Percentiles rank a stretch among this genome's conserved stretches.
phyloP scores from a whole-genome alignment of 129 eudicot genomes.

The Flaveria ramosissima region DNA sequence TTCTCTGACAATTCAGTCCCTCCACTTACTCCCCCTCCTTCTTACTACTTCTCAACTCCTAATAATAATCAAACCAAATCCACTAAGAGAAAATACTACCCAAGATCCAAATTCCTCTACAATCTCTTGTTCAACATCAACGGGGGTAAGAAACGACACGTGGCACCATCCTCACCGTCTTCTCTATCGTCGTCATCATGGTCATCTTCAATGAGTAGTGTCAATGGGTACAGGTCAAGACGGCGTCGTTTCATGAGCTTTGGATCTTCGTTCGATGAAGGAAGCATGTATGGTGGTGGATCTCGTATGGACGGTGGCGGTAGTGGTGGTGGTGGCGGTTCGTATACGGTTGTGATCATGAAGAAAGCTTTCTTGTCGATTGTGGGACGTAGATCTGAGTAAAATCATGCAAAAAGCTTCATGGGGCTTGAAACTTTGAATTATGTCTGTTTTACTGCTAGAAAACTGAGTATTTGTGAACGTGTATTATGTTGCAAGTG shows the following conservation, averaged over 20 bases:
- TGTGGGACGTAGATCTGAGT: conserved; percentile 40
- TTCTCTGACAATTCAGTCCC: conserved; percentile 48
- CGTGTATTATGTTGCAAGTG: too few relatives aligned
- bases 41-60: conserved; percentile 43
- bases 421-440: background rate
- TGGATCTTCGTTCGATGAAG: conserved; percentile 54
- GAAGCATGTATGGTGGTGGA: conserved; percentile 29
- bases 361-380: conserved; percentile 39
- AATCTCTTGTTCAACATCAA: conserved; percentile 34
- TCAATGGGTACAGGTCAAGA: conserved; percentile 21
- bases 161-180: conserved; percentile 35
- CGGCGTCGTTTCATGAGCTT: conserved; percentile 52
- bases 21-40: conserved; percentile 91
- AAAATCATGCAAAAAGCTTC: conserved; percentile 26
- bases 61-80: conserved; percentile 25
- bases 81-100: conserved; percentile 26
- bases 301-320: background rate
- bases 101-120: conserved; percentile 41
- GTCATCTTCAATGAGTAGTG: conserved; percentile 33
- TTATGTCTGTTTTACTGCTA: too few relatives aligned
- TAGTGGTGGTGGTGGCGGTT: background rate
- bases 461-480: too few relatives aligned
- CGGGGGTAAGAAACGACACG: conserved; percentile 36
- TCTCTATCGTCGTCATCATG: conserved; percentile 44
- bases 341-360: conserved; percentile 33